phyloP scores from a whole-genome alignment of 2,329 filamentous ascomycete species.

The Diaporthe destruens region DNA sequence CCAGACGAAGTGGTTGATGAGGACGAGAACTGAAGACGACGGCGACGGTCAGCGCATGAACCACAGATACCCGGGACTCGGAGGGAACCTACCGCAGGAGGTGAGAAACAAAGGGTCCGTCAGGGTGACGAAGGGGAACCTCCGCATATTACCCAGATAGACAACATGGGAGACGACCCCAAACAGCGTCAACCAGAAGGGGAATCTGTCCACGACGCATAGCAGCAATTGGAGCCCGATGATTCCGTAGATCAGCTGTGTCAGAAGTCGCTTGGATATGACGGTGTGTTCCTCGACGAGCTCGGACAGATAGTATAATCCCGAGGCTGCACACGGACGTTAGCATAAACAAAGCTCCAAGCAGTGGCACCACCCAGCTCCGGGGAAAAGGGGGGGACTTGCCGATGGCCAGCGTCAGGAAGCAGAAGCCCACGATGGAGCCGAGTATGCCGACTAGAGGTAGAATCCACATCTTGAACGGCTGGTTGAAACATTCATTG shows the following conservation, averaged over 20 bases:
- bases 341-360: background rate
- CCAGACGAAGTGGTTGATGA: constrained; percentile 95
- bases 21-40: constrained; percentile 73
- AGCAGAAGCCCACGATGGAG: constrained; percentile 88
- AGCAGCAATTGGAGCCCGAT: constrained; percentile 81
- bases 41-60: constrained; percentile 4
- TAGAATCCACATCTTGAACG: constrained; percentile 87
- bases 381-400: constrained; percentile 47
- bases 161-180: constrained; percentile 85
- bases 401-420: constrained; percentile 95
- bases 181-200: constrained; percentile 78
- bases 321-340: constrained; percentile 75
- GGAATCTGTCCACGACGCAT: constrained; percentile 86
- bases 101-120: constrained; percentile 87
- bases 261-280: constrained; percentile 87
- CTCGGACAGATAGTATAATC: constrained; percentile 97
- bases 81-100: constrained; percentile 75
- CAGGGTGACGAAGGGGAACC: constrained; percentile 83
- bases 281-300: constrained; percentile 98
- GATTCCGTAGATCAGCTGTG: constrained; percentile 85
- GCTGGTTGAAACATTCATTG: constrained; percentile 14
- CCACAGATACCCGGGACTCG: background rate
- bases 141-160: constrained; percentile 87
- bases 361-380: background rate
- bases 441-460: constrained; percentile 92